Percentiles rank a stretch among this genome's conserved stretches.
Conservation (phyloP, 805 yeast species). For the Lipomyces sp. region DNA sequence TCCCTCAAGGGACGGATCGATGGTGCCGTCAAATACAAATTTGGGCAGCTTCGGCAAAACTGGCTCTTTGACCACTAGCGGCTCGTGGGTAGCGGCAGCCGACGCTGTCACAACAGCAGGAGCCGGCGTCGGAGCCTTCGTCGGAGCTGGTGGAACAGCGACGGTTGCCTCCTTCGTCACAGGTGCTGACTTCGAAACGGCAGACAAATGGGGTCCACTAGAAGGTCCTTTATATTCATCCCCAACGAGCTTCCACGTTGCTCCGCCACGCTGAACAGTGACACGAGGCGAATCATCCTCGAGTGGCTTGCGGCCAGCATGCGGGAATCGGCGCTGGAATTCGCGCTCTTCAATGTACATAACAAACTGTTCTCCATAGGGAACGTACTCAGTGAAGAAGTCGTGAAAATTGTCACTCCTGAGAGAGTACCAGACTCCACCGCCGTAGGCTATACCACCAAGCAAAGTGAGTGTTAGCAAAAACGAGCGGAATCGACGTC, state of each 20-base stretch:
- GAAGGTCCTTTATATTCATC: conserved; percentile 29
- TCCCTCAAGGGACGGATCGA: conserved; percentile 32
- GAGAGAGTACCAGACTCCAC: conserved; percentile 57
- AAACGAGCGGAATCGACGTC: conserved; percentile 36
- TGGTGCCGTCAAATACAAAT: conserved; percentile 26
- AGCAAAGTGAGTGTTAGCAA: conserved; percentile 32
- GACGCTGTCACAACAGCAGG: conserved; percentile 4
- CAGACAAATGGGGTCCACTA: conserved; percentile 26
- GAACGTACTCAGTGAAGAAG: conserved; percentile 59
- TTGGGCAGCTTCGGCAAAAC: conserved; percentile 26
- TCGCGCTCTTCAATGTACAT: conserved; percentile 47
- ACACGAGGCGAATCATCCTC: conserved; percentile 18
- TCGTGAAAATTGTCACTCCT: conserved; percentile 60
- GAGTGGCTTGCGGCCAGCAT: conserved; percentile 23
- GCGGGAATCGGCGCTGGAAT: conserved; percentile 33
- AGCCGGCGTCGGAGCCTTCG: conserved; percentile 25
- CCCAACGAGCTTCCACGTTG: conserved; percentile 26
- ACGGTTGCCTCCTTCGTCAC: conserved; percentile 16
- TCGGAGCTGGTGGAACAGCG: conserved; percentile 22
- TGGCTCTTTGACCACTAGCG: conserved; percentile 14
- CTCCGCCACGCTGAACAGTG: conserved; percentile 29
- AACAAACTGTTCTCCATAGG: conserved; percentile 57
- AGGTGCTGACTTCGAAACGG: conserved; percentile 15
- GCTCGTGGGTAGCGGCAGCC: conserved; percentile 1
- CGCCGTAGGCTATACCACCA: conserved; percentile 47